phyloP scores from a whole-genome alignment of 257 asterid species.

The Fraxinus cuspidata region DNA sequence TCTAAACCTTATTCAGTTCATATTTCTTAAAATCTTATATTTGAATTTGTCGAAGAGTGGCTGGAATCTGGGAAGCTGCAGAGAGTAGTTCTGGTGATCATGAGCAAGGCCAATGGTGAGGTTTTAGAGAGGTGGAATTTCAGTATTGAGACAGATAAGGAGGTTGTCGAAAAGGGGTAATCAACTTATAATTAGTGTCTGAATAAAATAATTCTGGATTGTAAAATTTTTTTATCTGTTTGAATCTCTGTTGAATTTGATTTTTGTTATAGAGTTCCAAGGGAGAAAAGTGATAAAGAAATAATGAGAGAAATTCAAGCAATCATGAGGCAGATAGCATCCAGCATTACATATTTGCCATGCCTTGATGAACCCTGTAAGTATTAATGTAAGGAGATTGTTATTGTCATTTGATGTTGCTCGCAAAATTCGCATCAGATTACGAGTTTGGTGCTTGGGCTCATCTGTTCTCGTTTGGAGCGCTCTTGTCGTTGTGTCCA shows the following conservation, averaged over 20 bases:
- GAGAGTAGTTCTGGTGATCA: conserved; percentile 86
- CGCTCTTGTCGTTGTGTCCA: no score
- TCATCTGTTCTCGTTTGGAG: no score
- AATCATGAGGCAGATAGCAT: conserved; percentile 93
- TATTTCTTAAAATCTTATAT: background rate
- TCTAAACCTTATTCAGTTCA: background rate
- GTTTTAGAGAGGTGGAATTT: conserved; percentile 99
- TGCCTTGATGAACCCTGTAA: conserved; percentile 95
- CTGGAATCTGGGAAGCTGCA: conserved; percentile 91
- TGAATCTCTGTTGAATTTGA: conserved; percentile 17
- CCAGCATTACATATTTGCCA: conserved; percentile 95
- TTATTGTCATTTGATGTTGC: background rate
- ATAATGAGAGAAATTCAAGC: conserved; percentile 99
- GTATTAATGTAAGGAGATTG: conserved; percentile 8
- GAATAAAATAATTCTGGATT: background rate
- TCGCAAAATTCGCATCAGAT: no score
- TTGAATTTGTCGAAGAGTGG: conserved; percentile 61
- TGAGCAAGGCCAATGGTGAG: conserved; percentile 85
- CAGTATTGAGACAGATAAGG: conserved; percentile 79
- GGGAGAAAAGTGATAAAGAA: conserved; percentile 96
- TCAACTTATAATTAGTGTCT: background rate
- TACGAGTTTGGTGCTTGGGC: no score
- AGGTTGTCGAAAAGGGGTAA: conserved; percentile 89
- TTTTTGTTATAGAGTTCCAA: conserved; percentile 50
- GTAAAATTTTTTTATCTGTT: background rate